These are phyloP conservation scores for Citrus cavaleriei DNA, from an alignment of 345 rosid genomes.

Conservation along the genomic window DNA sequence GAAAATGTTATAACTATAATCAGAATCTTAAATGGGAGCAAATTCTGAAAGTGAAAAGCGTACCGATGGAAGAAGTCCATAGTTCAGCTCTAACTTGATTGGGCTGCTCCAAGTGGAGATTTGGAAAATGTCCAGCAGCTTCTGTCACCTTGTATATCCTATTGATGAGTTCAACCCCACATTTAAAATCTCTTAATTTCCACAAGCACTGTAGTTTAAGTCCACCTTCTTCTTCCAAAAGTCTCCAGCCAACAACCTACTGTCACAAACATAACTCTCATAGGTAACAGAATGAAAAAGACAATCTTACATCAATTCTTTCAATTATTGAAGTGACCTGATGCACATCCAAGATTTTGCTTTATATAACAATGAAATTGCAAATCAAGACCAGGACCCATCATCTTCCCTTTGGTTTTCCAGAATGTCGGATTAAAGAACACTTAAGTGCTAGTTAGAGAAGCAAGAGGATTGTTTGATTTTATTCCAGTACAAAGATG, in stretches of 20 bases:
- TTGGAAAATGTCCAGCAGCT: conserved; percentile 71
- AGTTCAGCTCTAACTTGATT: conserved; percentile 85
- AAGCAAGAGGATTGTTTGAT: neutral
- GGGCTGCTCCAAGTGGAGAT: conserved; percentile 66
- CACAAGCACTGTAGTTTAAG: conserved; percentile 79
- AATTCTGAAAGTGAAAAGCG: conserved; percentile 2
- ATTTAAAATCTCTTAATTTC: conserved; percentile 73
- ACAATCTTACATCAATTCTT: neutral
- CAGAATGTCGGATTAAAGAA: neutral
- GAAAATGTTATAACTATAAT: neutral
- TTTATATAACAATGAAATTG: neutral
- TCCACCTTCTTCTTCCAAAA: conserved; percentile 66
- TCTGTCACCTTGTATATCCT: conserved; percentile 62
- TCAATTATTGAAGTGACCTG: neutral
- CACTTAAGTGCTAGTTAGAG: neutral
- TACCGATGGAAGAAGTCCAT: conserved; percentile 78
- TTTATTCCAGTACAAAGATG: neutral
- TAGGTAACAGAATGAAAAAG: neutral
- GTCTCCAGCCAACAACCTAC: conserved; percentile 90
- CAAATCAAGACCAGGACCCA: neutral
- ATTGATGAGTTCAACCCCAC: conserved; percentile 83
- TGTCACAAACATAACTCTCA: neutral
- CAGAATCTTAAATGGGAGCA: neutral
- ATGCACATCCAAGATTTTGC: neutral
- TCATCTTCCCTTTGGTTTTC: neutral